Conservation (phyloP, 202 grass and related monocot genomes). For the Eragrostis tef region DNA sequence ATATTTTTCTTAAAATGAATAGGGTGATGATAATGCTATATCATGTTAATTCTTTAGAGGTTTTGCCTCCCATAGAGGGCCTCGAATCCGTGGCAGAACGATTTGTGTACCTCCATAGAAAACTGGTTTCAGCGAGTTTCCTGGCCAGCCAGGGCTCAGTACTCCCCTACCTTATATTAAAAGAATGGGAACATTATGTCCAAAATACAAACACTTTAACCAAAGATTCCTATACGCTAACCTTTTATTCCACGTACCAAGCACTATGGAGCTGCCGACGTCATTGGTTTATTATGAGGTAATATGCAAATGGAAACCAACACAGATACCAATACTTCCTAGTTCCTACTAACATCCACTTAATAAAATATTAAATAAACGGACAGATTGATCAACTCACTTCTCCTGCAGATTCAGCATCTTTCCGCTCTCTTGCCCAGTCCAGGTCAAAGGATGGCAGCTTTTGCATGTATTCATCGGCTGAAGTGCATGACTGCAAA, state of each 20-base stretch:
- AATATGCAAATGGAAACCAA: background rate
- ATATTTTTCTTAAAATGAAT: background rate
- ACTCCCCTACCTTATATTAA: background rate
- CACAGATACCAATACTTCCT: background rate
- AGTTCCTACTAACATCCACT: background rate
- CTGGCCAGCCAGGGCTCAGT: background rate
- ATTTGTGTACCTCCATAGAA: background rate
- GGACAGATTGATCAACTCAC: slow-evolving; percentile 25
- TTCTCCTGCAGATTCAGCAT: slow-evolving; percentile 72
- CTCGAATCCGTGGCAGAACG: too few relatives aligned
- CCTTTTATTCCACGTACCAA: background rate
- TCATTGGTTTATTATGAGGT: background rate
- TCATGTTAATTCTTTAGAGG: background rate
- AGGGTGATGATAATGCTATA: background rate
- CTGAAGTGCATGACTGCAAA: slow-evolving; percentile 69
- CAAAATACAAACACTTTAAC: too few relatives aligned
- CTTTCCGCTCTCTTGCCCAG: slow-evolving; percentile 57
- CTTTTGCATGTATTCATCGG: slow-evolving; percentile 85
- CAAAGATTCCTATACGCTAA: too few relatives aligned
- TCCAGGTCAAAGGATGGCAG: slow-evolving; percentile 73
- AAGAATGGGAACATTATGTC: background rate
- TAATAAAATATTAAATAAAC: background rate
- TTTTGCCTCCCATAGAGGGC: too few relatives aligned
- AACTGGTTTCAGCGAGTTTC: background rate
- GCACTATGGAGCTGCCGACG: background rate